These are phyloP conservation scores for Hypoxylon fragiforme DNA, from an alignment of 495 filamentous ascomycete species.

Conservation along the genomic window DNA sequence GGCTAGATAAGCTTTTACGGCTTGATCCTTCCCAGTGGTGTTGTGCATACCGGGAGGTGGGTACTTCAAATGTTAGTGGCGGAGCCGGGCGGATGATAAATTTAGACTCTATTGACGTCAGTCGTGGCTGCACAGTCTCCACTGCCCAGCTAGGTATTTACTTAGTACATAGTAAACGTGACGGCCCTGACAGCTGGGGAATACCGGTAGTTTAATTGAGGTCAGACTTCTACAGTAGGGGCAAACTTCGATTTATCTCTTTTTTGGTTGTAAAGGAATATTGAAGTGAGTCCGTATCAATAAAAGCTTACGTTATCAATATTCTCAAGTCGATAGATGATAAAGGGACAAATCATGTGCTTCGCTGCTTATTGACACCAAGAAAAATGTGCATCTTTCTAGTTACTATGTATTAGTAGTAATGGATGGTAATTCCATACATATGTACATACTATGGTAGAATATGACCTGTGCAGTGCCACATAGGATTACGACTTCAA, in stretches of 20 bases:
- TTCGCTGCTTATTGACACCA: too few species aligned
- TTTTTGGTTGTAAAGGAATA: too few species aligned
- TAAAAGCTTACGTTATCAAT: too few species aligned
- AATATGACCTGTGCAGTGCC: constrained; percentile 5
- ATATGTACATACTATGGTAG: background rate
- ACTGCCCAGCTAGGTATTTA: background rate
- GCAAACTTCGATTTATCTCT: background rate
- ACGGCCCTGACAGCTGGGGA: background rate
- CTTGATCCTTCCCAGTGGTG: constrained; percentile 5
- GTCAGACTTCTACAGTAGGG: background rate
- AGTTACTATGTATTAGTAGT: too few species aligned
- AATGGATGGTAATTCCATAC: background rate
- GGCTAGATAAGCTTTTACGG: constrained; percentile 6
- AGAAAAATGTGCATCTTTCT: too few species aligned
- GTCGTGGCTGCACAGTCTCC: background rate
- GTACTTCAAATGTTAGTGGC: constrained; percentile 5
- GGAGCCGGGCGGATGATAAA: constrained; percentile 1
- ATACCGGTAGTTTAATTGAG: background rate
- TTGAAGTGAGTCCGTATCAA: too few species aligned
- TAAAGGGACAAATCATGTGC: too few species aligned
- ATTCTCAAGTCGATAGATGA: too few species aligned
- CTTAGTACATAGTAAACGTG: background rate
- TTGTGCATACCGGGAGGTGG: background rate
- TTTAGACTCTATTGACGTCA: background rate
- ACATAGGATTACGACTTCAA: background rate